A percentile compares a stretch with the other conserved stretches of the same genome.
These are phyloP conservation scores for Wickerhamiella australiensis DNA, from an alignment of 805 yeast species.

Conservation along the genomic window DNA sequence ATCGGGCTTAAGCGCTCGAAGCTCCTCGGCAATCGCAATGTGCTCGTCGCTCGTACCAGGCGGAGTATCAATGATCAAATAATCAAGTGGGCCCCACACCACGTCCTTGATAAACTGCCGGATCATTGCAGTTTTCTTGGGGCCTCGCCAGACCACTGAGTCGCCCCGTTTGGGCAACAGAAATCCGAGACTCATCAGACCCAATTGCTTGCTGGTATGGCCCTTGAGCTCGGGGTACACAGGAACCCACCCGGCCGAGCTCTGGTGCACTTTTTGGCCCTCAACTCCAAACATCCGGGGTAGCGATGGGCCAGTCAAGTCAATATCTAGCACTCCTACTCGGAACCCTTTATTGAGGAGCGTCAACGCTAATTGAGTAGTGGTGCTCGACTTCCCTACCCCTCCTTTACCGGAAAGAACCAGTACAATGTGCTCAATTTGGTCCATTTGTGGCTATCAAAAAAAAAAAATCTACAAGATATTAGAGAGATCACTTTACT, in stretches of 20 bases:
- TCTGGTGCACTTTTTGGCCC: conserved; percentile 63
- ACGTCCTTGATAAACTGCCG: conserved; percentile 86
- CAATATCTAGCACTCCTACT: conserved; percentile 94
- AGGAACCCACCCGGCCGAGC: conserved; percentile 84
- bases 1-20: conserved; percentile 53
- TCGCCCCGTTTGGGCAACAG: conserved; percentile 71
- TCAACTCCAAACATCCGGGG: conserved; percentile 96
- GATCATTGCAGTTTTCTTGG: conserved; percentile 96
- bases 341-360: conserved; percentile 55
- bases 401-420: conserved; percentile 80
- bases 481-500: too few relatives aligned
- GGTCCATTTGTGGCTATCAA: too few relatives aligned
- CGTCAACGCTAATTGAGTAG: conserved; percentile 85
- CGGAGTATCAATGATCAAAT: conserved; percentile 86
- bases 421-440: conserved; percentile 59
- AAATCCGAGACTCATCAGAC: conserved; percentile 82
- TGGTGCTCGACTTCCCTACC: conserved; percentile 92
- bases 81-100: conserved; percentile 72
- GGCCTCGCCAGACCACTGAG: conserved; percentile 97
- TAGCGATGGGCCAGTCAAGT: conserved; percentile 89
- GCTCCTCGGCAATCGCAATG: conserved; percentile 88
- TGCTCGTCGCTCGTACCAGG: conserved; percentile 99
- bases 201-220: conserved; percentile 34
- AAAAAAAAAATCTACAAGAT: too few relatives aligned
- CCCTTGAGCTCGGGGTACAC: conserved; percentile 39